Evolutionary conservation across 176 grass and related monocot genomes (phyloP), one percentile per base, ranked within the genome.

Genomic region (Lolium rigidum): DNA sequence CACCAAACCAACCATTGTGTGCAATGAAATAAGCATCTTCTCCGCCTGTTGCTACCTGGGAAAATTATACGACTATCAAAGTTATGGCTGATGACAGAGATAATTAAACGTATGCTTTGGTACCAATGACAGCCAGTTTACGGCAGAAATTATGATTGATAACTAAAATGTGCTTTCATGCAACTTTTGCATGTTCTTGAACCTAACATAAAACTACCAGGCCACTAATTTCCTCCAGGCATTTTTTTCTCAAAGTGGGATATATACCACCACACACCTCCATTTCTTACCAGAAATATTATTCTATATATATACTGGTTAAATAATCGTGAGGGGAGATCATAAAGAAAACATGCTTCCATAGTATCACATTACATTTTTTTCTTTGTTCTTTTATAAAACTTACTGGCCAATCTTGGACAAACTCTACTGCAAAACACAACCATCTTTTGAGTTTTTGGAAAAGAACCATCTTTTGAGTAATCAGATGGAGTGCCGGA

Each of bases 11-110:
- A 47, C 89, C 90, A 80, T 92, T 76, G 51, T 50, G 51, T 38
- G 80, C 61, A 35, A 90, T 85, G 87, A 98, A 98, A 67, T 95
- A 98, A 20, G 95, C 95, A 93, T 98, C 95, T 90, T 98, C 95
- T 79, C 95, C 95, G 17, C 95, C 93, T 74, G 89, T 93, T 15
- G 86, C 86, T 55, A 77, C 89, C 95, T 97, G 82, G 18, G 73
- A 91, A 68, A 71, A 49, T 70, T 58, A 76, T 48, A 69, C 24
- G 60, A 85, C 25, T 51, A 65, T 78, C 55, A 79, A 43, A 56
- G 52, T 46, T 41, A 41, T 41, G 39, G 39, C 39, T 5, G 39
- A 41, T 5, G 39, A 41, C 39, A 41, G 6, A 41, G 39, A 41
- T 41, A 41, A 41, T 41, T 41, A 41, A 41, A 41, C 39, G 39